phyloP scores from a whole-genome alignment of 176 grass and related monocot species.

The Avena eriantha region DNA sequence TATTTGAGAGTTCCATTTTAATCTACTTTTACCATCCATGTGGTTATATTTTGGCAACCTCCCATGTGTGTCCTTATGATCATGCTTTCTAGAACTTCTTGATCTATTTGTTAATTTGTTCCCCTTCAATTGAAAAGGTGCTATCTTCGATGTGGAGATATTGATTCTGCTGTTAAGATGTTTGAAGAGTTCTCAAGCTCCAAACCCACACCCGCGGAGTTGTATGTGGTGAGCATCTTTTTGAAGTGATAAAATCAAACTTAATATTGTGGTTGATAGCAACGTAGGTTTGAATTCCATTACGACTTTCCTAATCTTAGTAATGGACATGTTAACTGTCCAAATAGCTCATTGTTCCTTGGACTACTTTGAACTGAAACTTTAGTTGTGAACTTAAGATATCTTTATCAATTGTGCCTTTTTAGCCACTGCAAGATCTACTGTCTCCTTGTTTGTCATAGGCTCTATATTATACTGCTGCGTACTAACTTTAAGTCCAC shows the following conservation, averaged over 20 bases:
- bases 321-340: neutral
- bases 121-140: constrained; percentile 61
- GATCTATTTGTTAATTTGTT: constrained; percentile 47
- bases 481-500: neutral
- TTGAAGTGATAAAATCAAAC: neutral
- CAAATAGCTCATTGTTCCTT: neutral
- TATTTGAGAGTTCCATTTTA: constrained; percentile 19
- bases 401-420: neutral
- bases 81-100: constrained; percentile 29
- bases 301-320: neutral
- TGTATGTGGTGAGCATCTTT: constrained; percentile 75
- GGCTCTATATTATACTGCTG: neutral
- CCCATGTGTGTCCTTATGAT: constrained; percentile 5
- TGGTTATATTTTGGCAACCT: constrained; percentile 8
- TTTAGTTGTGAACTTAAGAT: neutral
- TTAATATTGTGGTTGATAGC: constrained; percentile 17
- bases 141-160: constrained; percentile 84
- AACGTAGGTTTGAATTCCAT: constrained; percentile 11
- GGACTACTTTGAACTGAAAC: constrained; percentile 26
- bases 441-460: constrained; percentile 15
- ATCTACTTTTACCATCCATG: constrained; percentile 11
- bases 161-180: constrained; percentile 91
- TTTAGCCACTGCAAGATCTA: neutral
- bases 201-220: constrained; percentile 63
- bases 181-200: constrained; percentile 87